These are phyloP conservation scores for Gossypium lobatum DNA, from an alignment of 441 rosid species.

Conservation along the genomic window DNA sequence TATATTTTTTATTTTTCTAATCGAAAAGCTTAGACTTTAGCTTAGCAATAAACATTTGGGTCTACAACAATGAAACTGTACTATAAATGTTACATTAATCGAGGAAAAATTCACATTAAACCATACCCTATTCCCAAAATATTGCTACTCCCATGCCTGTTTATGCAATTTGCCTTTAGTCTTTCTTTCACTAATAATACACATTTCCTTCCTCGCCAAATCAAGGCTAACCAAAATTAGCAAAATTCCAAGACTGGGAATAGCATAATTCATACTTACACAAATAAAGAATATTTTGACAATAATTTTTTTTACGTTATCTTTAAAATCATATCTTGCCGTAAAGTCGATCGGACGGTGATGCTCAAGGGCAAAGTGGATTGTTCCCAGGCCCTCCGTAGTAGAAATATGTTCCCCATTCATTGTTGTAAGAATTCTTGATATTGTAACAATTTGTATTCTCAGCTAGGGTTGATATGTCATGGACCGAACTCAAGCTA, in stretches of 20 bases:
- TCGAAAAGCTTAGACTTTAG: neutral
- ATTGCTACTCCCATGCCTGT: constrained; percentile 32
- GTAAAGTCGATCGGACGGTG: neutral
- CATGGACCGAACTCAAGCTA: constrained; percentile 45
- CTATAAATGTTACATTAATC: neutral
- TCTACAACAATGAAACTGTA: neutral
- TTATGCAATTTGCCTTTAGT: neutral
- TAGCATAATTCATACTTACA: constrained; percentile 41
- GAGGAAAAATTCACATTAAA: neutral
- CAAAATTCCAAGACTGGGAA: constrained; percentile 26
- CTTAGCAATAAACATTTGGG: neutral
- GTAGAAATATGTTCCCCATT: constrained; percentile 71
- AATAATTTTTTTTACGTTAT: neutral
- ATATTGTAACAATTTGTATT: constrained; percentile 62
- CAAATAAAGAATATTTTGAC: constrained; percentile 40
- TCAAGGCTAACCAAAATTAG: neutral
- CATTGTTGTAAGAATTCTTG: constrained; percentile 46
- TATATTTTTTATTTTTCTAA: neutral
- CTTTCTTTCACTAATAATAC: neutral
- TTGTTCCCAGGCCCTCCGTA: constrained; percentile 67
- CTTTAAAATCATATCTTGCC: neutral
- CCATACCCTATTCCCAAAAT: constrained; percentile 11
- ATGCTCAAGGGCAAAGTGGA: constrained; percentile 42
- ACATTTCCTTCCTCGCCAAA: neutral
- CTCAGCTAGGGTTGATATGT: constrained; percentile 51